A percentile compares a stretch with the other conserved stretches of the same genome.
These are phyloP conservation scores for Lupinus albus DNA, from an alignment of 306 rosid genomes.

Conservation along the genomic window DNA sequence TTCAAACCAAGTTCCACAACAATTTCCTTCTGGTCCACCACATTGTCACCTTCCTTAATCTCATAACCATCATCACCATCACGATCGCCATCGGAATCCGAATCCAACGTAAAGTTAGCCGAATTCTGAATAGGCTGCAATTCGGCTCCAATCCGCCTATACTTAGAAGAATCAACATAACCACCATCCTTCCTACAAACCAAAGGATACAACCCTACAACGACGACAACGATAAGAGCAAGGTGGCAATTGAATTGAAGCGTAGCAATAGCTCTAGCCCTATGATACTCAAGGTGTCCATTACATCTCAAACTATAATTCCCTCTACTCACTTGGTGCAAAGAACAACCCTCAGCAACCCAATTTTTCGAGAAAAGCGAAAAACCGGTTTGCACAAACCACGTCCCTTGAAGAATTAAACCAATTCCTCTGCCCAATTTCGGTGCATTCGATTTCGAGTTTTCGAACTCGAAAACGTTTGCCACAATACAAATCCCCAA, in stretches of 20 bases:
- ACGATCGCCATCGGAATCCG: constrained; percentile 58
- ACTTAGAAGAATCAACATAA: constrained; percentile 18
- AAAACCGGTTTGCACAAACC: constrained; percentile 82
- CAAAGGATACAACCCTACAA: constrained; percentile 52
- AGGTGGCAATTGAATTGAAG: constrained; percentile 96
- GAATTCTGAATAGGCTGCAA: constrained; percentile 50
- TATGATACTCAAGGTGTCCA: constrained; percentile 72
- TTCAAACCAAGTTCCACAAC: constrained; percentile 52
- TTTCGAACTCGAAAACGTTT: constrained; percentile 50
- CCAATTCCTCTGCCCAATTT: constrained; percentile 72
- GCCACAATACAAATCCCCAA: constrained; percentile 59
- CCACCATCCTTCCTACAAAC: constrained; percentile 41
- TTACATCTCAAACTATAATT: constrained; percentile 73
- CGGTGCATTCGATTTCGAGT: constrained; percentile 48
- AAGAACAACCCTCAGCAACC: constrained; percentile 65
- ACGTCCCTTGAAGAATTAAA: constrained; percentile 69
- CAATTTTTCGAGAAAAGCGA: constrained; percentile 56
- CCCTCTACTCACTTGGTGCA: constrained; percentile 68
- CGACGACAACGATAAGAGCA: constrained; percentile 59
- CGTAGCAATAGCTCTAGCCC: constrained; percentile 91
- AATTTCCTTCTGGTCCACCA: constrained; percentile 42
- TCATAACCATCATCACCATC: constrained; percentile 41
- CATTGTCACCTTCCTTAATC: constrained; percentile 44
- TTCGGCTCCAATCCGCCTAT: constrained; percentile 62
- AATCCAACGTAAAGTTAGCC: constrained; percentile 67